These are phyloP conservation scores for Phlyctochytrium arcticum DNA, from an alignment of 192 early-diverging fungal species.

Conservation along the genomic window DNA sequence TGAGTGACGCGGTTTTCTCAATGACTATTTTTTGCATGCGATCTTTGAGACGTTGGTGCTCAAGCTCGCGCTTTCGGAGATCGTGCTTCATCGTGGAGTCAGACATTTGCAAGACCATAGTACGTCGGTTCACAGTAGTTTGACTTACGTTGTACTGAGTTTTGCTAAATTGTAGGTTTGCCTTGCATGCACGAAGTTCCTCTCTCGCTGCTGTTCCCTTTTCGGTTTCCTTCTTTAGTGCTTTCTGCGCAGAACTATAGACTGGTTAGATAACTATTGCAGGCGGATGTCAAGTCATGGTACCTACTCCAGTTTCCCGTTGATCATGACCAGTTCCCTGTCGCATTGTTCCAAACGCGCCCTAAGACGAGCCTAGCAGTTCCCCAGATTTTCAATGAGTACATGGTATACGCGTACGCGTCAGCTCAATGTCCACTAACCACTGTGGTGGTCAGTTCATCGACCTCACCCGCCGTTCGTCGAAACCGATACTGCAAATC, in stretches of 20 bases:
- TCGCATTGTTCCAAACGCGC: conserved; percentile 20
- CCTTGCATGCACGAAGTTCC: conserved; percentile 24
- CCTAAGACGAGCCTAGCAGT: conserved; percentile 9
- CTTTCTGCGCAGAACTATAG: conserved; percentile 3
- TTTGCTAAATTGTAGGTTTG: conserved; percentile 15
- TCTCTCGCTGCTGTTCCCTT: conserved; percentile 23
- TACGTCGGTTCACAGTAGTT: no score
- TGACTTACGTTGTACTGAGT: conserved; percentile 28
- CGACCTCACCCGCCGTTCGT: conserved; percentile 12
- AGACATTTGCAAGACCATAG: not conserved
- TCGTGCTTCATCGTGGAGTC: conserved; percentile 16
- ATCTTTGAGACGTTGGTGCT: conserved; percentile 21
- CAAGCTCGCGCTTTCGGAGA: conserved; percentile 21
- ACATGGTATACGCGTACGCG: not conserved
- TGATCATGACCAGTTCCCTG: not conserved
- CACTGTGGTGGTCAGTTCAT: conserved; percentile 12
- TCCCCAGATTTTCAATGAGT: not conserved
- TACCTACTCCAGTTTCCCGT: conserved; percentile 18
- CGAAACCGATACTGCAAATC: conserved; percentile 20
- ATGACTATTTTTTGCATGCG: conserved; percentile 19
- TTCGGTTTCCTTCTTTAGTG: conserved; percentile 9
- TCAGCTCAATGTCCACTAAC: not conserved
- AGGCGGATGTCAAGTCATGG: not conserved
- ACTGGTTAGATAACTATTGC: not conserved
- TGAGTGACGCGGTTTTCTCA: conserved; percentile 6